These are phyloP conservation scores for Colletotrichum tabaci DNA, from an alignment of 2,329 filamentous ascomycete species.

Conservation along the genomic window DNA sequence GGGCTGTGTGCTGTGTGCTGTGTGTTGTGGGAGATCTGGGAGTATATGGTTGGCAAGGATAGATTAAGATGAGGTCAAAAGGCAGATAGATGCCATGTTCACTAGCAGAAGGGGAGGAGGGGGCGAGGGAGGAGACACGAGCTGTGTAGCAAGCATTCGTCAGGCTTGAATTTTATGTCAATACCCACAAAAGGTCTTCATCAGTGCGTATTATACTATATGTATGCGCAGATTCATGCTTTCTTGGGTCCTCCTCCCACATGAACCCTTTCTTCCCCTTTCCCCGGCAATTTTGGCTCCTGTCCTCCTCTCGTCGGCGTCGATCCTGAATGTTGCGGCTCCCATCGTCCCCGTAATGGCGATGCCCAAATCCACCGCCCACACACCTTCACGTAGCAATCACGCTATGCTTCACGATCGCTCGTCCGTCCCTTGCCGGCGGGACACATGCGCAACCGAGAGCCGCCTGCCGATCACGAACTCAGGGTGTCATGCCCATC, in stretches of 20 bases:
- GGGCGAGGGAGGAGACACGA: neutral
- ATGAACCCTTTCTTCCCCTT: too few relatives aligned
- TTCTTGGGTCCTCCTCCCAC: neutral
- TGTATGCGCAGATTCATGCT: neutral
- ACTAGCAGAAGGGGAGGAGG: neutral
- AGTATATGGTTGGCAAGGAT: too few relatives aligned
- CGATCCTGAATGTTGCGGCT: too few relatives aligned
- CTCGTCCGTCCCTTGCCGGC: neutral
- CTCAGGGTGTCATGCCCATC: neutral
- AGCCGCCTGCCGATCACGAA: neutral
- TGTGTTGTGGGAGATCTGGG: too few relatives aligned
- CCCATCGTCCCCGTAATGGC: neutral
- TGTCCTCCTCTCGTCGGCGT: neutral
- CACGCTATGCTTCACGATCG: neutral
- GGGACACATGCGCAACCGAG: neutral
- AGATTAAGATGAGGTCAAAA: neutral
- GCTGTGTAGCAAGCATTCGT: neutral
- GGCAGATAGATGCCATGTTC: neutral
- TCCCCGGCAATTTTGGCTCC: neutral
- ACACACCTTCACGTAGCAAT: neutral
- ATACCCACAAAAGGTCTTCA: conserved; percentile 1
- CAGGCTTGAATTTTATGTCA: conserved; percentile 7
- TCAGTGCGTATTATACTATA: neutral
- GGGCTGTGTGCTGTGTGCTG: too few relatives aligned
- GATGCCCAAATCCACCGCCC: neutral